Conservation (phyloP, 2,329 filamentous ascomycete genomes). For the Ophiocordyceps polyrhachis-furcata region DNA sequence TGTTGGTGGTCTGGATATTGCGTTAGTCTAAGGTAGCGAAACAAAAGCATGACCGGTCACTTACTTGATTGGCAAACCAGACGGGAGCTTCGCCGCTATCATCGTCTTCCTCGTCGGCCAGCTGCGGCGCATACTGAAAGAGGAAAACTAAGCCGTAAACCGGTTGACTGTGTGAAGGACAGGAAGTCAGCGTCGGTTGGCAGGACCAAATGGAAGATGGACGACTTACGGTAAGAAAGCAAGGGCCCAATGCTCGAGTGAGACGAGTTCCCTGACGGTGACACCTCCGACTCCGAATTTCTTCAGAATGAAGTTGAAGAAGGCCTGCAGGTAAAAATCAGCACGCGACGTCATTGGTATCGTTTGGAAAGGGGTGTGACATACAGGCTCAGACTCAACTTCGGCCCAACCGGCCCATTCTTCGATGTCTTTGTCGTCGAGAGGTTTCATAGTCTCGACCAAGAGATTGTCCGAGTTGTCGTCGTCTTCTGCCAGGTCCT, state of each 20-base stretch:
- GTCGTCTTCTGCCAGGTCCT: neutral
- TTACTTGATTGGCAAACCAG: conserved; percentile 88
- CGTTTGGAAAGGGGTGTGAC: neutral
- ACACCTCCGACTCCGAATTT: conserved; percentile 59
- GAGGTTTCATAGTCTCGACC: conserved; percentile 25
- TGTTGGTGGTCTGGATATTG: conserved; percentile 45
- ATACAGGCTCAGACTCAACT: conserved; percentile 74
- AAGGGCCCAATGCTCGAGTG: conserved; percentile 48
- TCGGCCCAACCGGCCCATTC: conserved; percentile 62
- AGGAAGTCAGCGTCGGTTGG: neutral
- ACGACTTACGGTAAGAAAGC: conserved; percentile 36
- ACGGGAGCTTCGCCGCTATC: conserved; percentile 30
- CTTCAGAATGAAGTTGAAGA: conserved; percentile 71
- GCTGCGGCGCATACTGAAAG: conserved; percentile 44
- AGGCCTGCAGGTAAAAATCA: conserved; percentile 30
- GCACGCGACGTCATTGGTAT: neutral
- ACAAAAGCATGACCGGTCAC: conserved; percentile 3
- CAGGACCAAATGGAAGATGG: neutral
- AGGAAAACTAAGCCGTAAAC: conserved; percentile 80
- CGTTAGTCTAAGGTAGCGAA: conserved; percentile 1
- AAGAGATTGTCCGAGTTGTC: conserved; percentile 21
- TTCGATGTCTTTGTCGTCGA: conserved; percentile 31
- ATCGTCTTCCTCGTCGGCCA: conserved; percentile 26
- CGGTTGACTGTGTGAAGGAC: conserved; percentile 34
- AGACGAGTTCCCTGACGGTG: conserved; percentile 58